phyloP scores from a whole-genome alignment of 257 asterid genomes.

The Knoxia roxburghii region DNA sequence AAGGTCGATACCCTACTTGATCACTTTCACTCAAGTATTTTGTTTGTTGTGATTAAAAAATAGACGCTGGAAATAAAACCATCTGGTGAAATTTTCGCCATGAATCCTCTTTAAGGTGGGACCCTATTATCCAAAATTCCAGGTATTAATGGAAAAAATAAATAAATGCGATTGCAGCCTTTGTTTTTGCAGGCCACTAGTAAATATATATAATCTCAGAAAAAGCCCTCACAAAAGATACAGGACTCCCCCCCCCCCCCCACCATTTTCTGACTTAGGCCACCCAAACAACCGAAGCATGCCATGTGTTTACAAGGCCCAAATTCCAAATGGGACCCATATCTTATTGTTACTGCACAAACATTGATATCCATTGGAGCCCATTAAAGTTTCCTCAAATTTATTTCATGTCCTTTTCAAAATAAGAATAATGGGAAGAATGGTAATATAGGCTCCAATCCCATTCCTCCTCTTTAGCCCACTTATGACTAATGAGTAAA shows the following conservation, averaged over 20 bases:
- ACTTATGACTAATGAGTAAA: not conserved
- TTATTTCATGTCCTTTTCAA: slow-evolving; percentile 1
- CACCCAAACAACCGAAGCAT: slow-evolving; percentile 32
- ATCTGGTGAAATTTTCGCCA: slow-evolving; percentile 16
- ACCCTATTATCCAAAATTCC: slow-evolving; percentile 4
- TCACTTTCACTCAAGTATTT: no score
- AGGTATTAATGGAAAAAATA: not conserved
- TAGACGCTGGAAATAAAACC: not conserved
- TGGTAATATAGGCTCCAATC: not conserved
- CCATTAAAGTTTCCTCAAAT: slow-evolving; percentile 4
- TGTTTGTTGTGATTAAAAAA: not conserved
- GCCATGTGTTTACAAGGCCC: slow-evolving; percentile 31
- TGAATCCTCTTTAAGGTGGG: not conserved
- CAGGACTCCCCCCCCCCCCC: slow-evolving; percentile 16
- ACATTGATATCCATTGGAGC: slow-evolving; percentile 13
- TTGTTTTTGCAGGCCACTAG: slow-evolving; percentile 21
- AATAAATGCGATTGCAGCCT: slow-evolving; percentile 15
- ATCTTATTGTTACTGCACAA: not conserved
- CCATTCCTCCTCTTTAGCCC: not conserved
- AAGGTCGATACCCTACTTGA: no score
- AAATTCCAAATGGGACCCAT: not conserved
- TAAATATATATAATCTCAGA: slow-evolving; percentile 1
- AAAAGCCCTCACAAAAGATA: slow-evolving; percentile 11
- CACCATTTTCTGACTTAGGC: slow-evolving; percentile 29
- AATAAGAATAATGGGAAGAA: not conserved